Conservation (phyloP, 2,329 filamentous ascomycete genomes). For the Alternaria sp. region DNA sequence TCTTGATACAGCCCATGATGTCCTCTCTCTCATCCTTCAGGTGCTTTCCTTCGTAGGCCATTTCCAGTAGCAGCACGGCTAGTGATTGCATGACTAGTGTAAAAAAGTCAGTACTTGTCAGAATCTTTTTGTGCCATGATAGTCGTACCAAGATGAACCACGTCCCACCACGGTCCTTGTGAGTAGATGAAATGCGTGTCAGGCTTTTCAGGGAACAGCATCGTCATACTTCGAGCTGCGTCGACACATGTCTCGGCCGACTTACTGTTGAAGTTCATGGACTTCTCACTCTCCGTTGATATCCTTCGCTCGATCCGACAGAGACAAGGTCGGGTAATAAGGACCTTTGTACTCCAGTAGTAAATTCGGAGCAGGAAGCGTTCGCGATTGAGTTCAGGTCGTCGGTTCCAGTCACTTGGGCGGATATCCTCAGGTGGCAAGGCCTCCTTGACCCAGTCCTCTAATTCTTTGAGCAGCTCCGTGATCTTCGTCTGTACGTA, state of each 20-base stretch:
- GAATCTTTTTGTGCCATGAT: accelerated
- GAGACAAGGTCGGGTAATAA: slow-evolving; percentile 49
- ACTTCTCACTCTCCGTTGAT: slow-evolving; percentile 29
- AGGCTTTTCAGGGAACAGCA: slow-evolving; percentile 40
- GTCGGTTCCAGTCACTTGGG: slow-evolving; percentile 20
- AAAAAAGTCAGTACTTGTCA: not conserved
- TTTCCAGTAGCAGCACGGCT: slow-evolving; percentile 46
- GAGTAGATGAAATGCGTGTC: slow-evolving; percentile 36
- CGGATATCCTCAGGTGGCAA: slow-evolving; percentile 8
- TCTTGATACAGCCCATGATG: slow-evolving; percentile 40
- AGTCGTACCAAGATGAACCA: slow-evolving; percentile 42
- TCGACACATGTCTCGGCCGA: slow-evolving; percentile 42
- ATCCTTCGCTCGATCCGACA: slow-evolving; percentile 46
- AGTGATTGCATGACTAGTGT: slow-evolving; percentile 46
- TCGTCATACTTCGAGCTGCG: slow-evolving; percentile 40
- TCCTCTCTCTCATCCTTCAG: slow-evolving; percentile 29
- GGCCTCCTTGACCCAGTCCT: slow-evolving; percentile 39
- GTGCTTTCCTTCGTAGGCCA: slow-evolving; percentile 40
- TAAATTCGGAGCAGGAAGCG: slow-evolving; percentile 29
- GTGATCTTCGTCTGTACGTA: slow-evolving; percentile 41
- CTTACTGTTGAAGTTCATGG: slow-evolving; percentile 41
- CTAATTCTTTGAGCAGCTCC: slow-evolving; percentile 37
- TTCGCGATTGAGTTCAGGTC: slow-evolving; percentile 13
- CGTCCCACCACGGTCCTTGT: slow-evolving; percentile 50
- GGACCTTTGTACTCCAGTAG: slow-evolving; percentile 45